phyloP scores from a whole-genome alignment of 768 basidiomycete species.

The Phanerochaete sordida region DNA sequence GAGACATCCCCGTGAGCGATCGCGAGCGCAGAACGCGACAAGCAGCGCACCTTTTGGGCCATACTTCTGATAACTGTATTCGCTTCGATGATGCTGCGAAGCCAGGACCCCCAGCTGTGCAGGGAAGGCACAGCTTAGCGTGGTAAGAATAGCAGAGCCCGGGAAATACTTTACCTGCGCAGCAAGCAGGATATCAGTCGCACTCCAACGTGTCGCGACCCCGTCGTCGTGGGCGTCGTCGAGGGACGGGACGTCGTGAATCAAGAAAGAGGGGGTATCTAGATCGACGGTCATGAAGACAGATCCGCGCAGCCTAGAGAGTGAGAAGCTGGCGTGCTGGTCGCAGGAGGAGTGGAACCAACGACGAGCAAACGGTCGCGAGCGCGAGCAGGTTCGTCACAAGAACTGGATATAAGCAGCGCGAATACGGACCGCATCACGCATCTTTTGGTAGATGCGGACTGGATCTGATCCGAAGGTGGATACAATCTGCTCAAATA shows the following conservation, averaged over 20 bases:
- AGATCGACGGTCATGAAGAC: not conserved
- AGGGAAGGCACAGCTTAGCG: not conserved
- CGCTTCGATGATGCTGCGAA: slow-evolving; percentile 71
- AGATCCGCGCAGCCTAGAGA: not conserved
- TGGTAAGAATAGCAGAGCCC: not conserved
- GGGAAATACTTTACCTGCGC: not conserved
- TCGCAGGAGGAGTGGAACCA: too few species aligned
- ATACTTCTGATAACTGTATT: slow-evolving; percentile 68
- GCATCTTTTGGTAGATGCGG: too few species aligned
- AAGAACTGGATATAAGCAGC: too few species aligned
- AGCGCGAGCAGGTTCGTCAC: not conserved
- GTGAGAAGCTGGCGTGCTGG: not conserved
- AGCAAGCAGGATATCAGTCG: not conserved
- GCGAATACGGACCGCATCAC: too few species aligned
- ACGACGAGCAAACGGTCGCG: too few species aligned
- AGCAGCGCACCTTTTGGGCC: slow-evolving; percentile 39
- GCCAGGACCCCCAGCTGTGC: slow-evolving; percentile 52
- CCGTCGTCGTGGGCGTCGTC: not conserved
- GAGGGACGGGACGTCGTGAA: not conserved
- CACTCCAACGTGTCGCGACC: not conserved
- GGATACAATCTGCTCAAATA: too few species aligned
- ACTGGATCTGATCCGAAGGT: too few species aligned
- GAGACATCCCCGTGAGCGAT: not conserved
- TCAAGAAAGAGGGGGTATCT: not conserved
- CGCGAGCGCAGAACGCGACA: slow-evolving; percentile 1